Conservation (phyloP, 805 yeast species). For the Zygotorulaspora chibaensis region DNA sequence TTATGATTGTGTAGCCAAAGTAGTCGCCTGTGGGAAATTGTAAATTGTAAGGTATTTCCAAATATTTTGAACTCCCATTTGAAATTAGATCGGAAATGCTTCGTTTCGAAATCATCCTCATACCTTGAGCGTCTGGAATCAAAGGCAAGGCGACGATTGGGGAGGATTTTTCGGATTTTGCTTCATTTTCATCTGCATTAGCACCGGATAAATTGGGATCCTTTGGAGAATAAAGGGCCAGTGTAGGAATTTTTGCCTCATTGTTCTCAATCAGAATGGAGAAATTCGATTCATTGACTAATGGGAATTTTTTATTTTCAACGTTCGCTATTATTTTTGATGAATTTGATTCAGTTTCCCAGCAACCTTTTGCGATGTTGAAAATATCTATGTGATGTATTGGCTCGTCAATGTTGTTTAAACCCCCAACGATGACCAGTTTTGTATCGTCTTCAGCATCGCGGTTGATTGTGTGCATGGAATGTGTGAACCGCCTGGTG, state of each 20-base stretch:
- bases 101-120: conserved; percentile 27
- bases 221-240: conserved; percentile 20
- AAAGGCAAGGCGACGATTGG: conserved; percentile 35
- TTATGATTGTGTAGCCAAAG: conserved; percentile 62
- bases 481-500: conserved; percentile 49
- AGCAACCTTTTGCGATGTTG: conserved; percentile 27
- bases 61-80: conserved; percentile 20
- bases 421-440: conserved; percentile 33
- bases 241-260: conserved; percentile 28
- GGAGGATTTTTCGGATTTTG: conserved; percentile 1
- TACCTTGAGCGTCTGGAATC: conserved; percentile 32
- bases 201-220: conserved; percentile 12
- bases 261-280: conserved; percentile 29
- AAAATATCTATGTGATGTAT: conserved; percentile 30
- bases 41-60: conserved; percentile 34
- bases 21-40: conserved; percentile 55
- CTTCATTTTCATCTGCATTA: conserved; percentile 7
- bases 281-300: conserved; percentile 21
- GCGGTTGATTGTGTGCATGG: conserved; percentile 38
- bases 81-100: conserved; percentile 12
- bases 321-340: conserved; percentile 20
- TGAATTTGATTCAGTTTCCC: conserved; percentile 27
- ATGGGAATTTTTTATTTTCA: conserved; percentile 17
- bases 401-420: conserved; percentile 32
- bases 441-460: conserved; percentile 32